Base-by-base conservation (phyloP, 2,329 filamentous ascomycete species). In the Aspergillus felis region DNA sequence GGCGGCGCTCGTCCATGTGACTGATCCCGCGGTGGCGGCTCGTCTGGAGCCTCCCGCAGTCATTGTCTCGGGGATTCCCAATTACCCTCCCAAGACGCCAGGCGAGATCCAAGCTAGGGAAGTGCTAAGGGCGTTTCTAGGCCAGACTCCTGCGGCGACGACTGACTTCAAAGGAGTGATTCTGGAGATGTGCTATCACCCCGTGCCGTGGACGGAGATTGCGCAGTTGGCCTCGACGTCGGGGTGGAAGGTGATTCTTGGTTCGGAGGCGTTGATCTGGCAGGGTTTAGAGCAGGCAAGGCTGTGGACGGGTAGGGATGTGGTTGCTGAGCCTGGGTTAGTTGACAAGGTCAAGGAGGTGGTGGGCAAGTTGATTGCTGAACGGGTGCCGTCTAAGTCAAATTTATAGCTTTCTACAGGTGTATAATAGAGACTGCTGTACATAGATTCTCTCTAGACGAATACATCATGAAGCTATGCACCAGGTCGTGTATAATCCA, bases 101-200 rank as follows among this genome's bases (percentile, higher is more conserved):
- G 82, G 81, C 28, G 90, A 94, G 77, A 76, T 80, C 28, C 76
- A 78, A 46, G 84, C 87, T 3, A 78, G 89, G 1, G 71, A 73
- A 1, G 79, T 90, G 0, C 67, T 80, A 25, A 63, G 71, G 60
- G 66, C 64, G 9, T 74, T 80, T 57, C 58, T 80, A 51, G 63
- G 66, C 0, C 56, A 56, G 24, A 49, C 12, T 1, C 68, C 29
- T 6, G 17, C 54, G n/a, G 35, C 60, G n/a, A 47, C 59, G 50
- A 53, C 64, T 12, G 47, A 58, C 9, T 58, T 78, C 59, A 87
- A 88, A 73, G 89, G 88, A 6, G 85, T 85, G 6, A 83, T 92
- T 56, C 71, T 92, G 58, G 89, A 92, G 73, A 92, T 93, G 89
- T 92, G 89, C 78, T 92, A 92, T 71, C 90, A 92, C 69, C 90